These are phyloP conservation scores for Atkinsonella hypoxylon DNA, from an alignment of 2,329 filamentous ascomycete genomes.

Conservation along the genomic window DNA sequence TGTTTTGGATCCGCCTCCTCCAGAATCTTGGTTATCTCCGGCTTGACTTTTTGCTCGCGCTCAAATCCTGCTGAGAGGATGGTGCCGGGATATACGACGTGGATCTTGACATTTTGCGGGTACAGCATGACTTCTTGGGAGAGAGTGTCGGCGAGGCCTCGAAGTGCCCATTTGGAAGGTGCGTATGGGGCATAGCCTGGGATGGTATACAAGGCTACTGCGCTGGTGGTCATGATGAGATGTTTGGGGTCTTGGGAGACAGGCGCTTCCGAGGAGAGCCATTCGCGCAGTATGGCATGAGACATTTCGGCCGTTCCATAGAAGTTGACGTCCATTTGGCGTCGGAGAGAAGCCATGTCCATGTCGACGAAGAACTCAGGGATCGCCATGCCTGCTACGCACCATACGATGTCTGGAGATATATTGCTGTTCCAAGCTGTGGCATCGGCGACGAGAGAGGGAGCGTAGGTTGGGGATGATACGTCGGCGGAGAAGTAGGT, in stretches of 20 bases:
- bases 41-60: conserved; percentile 68
- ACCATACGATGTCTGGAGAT: conserved; percentile 81
- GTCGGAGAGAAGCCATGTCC: conserved; percentile 50
- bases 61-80: conserved; percentile 68
- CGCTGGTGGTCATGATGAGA: conserved; percentile 77
- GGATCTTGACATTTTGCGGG: conserved; percentile 68
- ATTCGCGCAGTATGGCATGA: conserved; percentile 63
- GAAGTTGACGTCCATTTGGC: conserved; percentile 89
- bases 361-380: conserved; percentile 72
- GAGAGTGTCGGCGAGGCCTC: conserved; percentile 71
- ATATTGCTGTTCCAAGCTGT: conserved; percentile 65
- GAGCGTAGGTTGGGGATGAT: conserved; percentile 55
- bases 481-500: conserved; percentile 77
- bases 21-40: conserved; percentile 62
- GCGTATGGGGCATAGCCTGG: conserved; percentile 77
- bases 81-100: conserved; percentile 73
- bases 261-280: conserved; percentile 46
- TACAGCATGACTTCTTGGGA: conserved; percentile 79
- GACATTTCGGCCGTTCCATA: conserved; percentile 79
- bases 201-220: conserved; percentile 62
- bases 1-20: conserved; percentile 76
- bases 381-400: conserved; percentile 62
- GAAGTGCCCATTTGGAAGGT: conserved; percentile 75
- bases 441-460: conserved; percentile 56
- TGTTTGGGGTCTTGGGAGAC: conserved; percentile 49